phyloP scores from a whole-genome alignment of 176 grass and related monocot genomes.

The Aegilops umbellulata region DNA sequence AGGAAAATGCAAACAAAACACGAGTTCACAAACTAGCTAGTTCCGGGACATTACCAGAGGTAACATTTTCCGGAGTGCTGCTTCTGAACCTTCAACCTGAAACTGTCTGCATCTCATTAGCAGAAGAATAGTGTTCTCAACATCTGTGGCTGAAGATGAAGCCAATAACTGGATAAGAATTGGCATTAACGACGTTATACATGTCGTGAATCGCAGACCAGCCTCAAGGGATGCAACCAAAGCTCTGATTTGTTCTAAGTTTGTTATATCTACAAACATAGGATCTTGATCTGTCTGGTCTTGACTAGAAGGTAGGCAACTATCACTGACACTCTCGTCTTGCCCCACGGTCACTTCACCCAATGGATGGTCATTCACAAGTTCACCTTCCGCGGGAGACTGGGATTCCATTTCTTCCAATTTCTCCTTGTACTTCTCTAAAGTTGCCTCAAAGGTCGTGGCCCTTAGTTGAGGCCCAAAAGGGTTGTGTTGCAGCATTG shows the following conservation, averaged over 20 bases:
- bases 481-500: slow-evolving; percentile 94
- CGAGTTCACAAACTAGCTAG: slow-evolving; percentile 17
- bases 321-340: slow-evolving; percentile 83
- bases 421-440: slow-evolving; percentile 88
- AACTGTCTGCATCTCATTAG: slow-evolving; percentile 98
- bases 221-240: slow-evolving; percentile 95
- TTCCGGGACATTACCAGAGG: slow-evolving; percentile 62
- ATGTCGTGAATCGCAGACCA: slow-evolving; percentile 78
- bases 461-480: slow-evolving; percentile 85
- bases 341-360: slow-evolving; percentile 47
- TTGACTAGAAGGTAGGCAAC: slow-evolving; percentile 71
- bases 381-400: slow-evolving; percentile 30
- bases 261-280: slow-evolving; percentile 64
- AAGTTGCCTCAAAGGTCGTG: slow-evolving; percentile 74
- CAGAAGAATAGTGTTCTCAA: slow-evolving; percentile 88
- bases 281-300: slow-evolving; percentile 56
- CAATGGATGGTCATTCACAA: slow-evolving; percentile 15
- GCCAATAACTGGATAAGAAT: slow-evolving; percentile 81
- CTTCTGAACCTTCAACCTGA: slow-evolving; percentile 96
- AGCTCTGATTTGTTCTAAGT: slow-evolving; percentile 91
- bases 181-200: slow-evolving; percentile 83
- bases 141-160: slow-evolving; percentile 92
- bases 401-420: slow-evolving; percentile 64
- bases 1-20: slow-evolving; percentile 9
- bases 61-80: slow-evolving; percentile 81